These are phyloP conservation scores for Neurospora sp. DNA, from an alignment of 2,329 filamentous ascomycete species.

Conservation along the genomic window DNA sequence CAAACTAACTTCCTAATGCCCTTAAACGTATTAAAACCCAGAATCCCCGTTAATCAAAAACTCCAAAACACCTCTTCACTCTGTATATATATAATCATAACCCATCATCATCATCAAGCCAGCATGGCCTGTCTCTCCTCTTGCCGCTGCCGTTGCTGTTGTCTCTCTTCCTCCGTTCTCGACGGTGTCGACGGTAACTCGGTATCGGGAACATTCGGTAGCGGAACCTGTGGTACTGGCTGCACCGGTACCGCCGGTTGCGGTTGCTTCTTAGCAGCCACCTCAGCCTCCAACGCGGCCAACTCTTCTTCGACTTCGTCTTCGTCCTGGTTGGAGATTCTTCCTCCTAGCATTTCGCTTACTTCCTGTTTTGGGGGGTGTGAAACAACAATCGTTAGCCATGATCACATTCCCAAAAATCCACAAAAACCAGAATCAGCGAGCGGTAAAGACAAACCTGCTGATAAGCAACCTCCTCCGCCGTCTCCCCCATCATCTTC, in stretches of 20 bases:
- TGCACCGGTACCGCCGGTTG: not conserved
- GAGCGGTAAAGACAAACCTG: slow-evolving; percentile 42
- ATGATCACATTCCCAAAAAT: too few relatives aligned
- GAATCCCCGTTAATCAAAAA: not conserved
- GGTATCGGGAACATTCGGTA: slow-evolving; percentile 22
- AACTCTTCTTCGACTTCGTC: slow-evolving; percentile 97
- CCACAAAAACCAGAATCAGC: too few relatives aligned
- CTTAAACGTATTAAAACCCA: not conserved
- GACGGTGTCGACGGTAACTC: slow-evolving; percentile 13
- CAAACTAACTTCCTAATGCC: not conserved
- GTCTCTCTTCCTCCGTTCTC: slow-evolving; percentile 2
- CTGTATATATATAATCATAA: slow-evolving; percentile 1
- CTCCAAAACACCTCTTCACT: slow-evolving; percentile 4
- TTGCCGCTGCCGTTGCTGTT: slow-evolving; percentile 4
- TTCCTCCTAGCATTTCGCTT: slow-evolving; percentile 78
- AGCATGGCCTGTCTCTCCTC: slow-evolving; percentile 21
- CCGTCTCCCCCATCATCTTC: slow-evolving; percentile 87
- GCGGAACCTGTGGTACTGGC: slow-evolving; percentile 2
- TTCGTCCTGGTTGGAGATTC: slow-evolving; percentile 89
- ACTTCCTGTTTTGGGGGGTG: slow-evolving; percentile 55
- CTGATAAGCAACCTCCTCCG: slow-evolving; percentile 86
- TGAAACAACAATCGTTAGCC: not conserved
- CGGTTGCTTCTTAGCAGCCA: slow-evolving; percentile 16
- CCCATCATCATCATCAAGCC: slow-evolving; percentile 13
- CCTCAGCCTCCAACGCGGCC: slow-evolving; percentile 63